A percentile compares a stretch with the other conserved stretches of the same genome.
Evolutionary conservation across 169 alveolate genomes (phyloP).

Genomic region (Plasmodium sp.): DNA sequence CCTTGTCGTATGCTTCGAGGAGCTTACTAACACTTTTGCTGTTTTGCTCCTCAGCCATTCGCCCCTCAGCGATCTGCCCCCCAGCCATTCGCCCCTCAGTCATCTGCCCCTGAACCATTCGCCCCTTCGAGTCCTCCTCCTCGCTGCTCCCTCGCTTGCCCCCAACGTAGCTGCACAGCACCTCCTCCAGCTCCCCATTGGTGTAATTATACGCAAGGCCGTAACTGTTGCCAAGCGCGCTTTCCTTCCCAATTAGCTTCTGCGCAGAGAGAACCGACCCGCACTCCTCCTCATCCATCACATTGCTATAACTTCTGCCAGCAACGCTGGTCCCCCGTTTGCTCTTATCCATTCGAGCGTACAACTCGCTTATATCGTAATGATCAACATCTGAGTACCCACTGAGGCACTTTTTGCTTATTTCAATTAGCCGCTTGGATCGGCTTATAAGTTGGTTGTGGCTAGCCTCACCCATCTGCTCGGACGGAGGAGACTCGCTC

Average conservation of each 20-base stretch:
- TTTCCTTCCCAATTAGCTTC: neutral
- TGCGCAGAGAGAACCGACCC: neutral
- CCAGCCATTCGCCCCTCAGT: neutral
- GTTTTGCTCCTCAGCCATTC: neutral
- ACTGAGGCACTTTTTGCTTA: conserved; percentile 36
- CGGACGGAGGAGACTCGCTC: conserved; percentile 2
- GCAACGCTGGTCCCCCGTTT: neutral
- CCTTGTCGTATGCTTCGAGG: conserved; percentile 43
- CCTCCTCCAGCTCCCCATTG: neutral
- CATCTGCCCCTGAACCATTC: neutral
- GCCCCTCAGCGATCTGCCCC: neutral
- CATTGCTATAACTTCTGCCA: neutral
- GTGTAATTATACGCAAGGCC: neutral
- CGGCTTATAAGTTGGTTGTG: conserved; percentile 27
- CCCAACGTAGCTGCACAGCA: neutral
- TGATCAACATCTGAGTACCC: conserved; percentile 6
- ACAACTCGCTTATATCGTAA: neutral
- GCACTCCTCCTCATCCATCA: neutral
- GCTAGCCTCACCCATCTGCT: neutral
- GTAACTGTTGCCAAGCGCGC: neutral
- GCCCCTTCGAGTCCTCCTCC: neutral
- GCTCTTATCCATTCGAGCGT: neutral
- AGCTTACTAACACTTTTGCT: neutral
- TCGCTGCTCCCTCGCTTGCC: neutral
- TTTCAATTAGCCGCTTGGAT: conserved; percentile 49